Base-by-base conservation (phyloP, 805 yeast genomes). In the Ogataea minuta region DNA sequence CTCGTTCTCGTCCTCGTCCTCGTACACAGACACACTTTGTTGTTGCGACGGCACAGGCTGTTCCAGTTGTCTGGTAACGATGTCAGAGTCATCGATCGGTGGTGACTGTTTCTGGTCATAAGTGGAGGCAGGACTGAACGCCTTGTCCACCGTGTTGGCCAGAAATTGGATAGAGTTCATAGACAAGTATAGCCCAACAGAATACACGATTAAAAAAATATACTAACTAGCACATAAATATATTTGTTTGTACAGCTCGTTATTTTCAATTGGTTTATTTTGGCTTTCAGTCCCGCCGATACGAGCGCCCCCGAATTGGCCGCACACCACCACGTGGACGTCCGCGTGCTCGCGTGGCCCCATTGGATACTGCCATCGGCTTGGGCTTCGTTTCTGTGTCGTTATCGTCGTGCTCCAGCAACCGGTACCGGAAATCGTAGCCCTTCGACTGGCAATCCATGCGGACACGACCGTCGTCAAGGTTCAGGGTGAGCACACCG, bases 391-490 rank as follows among this genome's bases (percentile, higher is more conserved):
- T 25, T 26, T 35, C 31, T 11, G 28, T 14, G n/a, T 34, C 36
- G 12, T 30, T 40, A 8, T 34, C 41, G 11, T 43, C 45, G 4
- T 23, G 32, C 11, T 36, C 49, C 4, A 26, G 20, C 23, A 45
- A 28, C 41, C 83, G 69, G 56, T 71, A 76, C 7, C 62, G 62
- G 57, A 82, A 82, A 50, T 81, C 79, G 53, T 81, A 81, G 3
- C 93, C 93, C 31, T 66, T 67, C 5, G 86, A 68, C 20, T 58
- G 56, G 29, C 78, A 67, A 38, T 77, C 77, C 57, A 79, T 68
- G 28, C 69, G 67, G 39, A 83, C 64, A 35, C 67, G 59, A 2
- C 83, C 78, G 36, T 68, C 64, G 10, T 54, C 63, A 43, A 67
- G 63, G 38, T 64, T 65, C 41, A 76, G 62, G 33, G 66, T 60